Percentiles rank a stretch among this genome's conserved stretches.
These are phyloP conservation scores for Entoloma clypeatum DNA, from an alignment of 1,284 basidiomycete species.

Conservation along the genomic window DNA sequence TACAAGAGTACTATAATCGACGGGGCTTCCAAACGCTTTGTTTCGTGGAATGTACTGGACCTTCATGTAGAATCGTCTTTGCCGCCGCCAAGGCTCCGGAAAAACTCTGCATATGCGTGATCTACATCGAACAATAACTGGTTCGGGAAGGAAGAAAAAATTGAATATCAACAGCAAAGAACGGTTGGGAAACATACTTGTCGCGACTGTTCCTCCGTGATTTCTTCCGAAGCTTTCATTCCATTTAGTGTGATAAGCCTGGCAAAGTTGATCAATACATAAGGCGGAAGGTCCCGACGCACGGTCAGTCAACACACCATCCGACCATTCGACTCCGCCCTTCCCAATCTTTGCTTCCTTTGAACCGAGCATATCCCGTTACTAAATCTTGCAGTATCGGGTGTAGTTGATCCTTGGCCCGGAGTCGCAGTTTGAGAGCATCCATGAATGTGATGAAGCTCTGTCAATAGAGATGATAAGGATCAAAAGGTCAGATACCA, in stretches of 20 bases:
- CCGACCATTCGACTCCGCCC: conserved; percentile 89
- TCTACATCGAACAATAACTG: conserved; percentile 96
- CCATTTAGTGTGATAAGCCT: conserved; percentile 96
- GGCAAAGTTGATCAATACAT: conserved; percentile 1
- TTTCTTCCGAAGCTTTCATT: conserved; percentile 96
- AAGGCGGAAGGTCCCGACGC: not conserved
- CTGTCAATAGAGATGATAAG: conserved; percentile 36
- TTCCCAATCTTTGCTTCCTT: conserved; percentile 92
- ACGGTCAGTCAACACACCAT: conserved; percentile 66
- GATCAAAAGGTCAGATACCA: not conserved
- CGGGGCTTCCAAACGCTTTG: too few relatives aligned
- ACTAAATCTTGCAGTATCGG: conserved; percentile 94
- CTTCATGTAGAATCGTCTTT: conserved; percentile 17
- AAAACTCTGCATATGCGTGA: conserved; percentile 95
- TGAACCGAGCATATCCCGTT: conserved; percentile 88
- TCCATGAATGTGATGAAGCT: conserved; percentile 99
- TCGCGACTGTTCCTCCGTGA: conserved; percentile 92
- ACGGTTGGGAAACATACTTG: conserved; percentile 58
- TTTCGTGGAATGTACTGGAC: too few relatives aligned
- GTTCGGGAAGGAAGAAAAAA: not conserved
- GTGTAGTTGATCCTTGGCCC: conserved; percentile 96
- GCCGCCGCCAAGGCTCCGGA: conserved; percentile 68
- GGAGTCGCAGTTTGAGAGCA: conserved; percentile 86
- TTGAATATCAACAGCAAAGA: not conserved
- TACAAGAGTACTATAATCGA: too few relatives aligned